Evolutionary conservation across 768 basidiomycete genomes (phyloP), one percentile per base, ranked within the genome.

Genomic region (Postia placenta): DNA sequence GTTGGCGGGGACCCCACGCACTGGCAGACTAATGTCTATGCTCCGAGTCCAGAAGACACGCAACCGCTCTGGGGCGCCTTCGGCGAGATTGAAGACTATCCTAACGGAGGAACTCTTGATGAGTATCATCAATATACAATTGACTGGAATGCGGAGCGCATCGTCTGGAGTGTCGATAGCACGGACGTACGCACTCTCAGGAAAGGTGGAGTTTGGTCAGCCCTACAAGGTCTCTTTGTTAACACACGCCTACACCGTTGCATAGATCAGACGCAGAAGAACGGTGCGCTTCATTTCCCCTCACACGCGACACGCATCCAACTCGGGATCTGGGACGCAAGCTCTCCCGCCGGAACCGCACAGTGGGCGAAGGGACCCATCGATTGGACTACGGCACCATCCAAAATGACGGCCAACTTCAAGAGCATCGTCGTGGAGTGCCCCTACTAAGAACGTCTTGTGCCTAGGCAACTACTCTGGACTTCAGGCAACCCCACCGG

Each of bases 271-370:
- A 68, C 70, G 33, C 55, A 39, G 14, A 64, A 63, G 40, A 63
- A 70, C 42, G 68, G 69, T 14, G 54, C 52, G 7, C 38, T 54
- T 15, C 71, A 69, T 48, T 74, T 64, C 52, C 72, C 73, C 7
- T 56, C 65, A 2, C 67, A 69, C 44, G 56, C 64, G 5, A 48
- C 63, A 23, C 70, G 72, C 6, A 42, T 74, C 0, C 72, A 73
- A 47, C 56, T 74, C 6, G 74, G 73, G 2, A 74, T 75, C 48
- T 75, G 74, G 72, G 73, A 74, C 49, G 71, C 71, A 4, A 73
- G 71, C 43, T 60, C 57, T 15, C 69, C 69, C 3, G 55, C 54
- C 7, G 72, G 73, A 1, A 75, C 74, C 4, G 60, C 69, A 5
- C 63, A 61, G 42, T 74, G 74, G 74, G 74, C 69, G 23, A 58